Percentiles rank a stretch among this genome's conserved stretches.
phyloP scores from a whole-genome alignment of 768 basidiomycete species.

The Phaffia australis region DNA sequence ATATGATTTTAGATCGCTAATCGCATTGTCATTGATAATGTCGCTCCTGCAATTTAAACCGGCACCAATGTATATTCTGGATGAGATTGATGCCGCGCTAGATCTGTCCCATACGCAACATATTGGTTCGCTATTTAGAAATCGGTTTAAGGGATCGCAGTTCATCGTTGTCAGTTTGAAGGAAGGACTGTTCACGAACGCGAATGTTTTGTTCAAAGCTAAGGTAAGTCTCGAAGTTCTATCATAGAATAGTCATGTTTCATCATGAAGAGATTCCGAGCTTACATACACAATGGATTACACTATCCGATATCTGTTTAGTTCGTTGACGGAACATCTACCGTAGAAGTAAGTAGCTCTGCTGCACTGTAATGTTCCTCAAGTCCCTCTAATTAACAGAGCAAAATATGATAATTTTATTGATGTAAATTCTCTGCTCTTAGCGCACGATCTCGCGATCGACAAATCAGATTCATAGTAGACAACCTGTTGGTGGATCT shows the following conservation, averaged over 20 bases:
- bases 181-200: slow-evolving; percentile 94
- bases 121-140: slow-evolving; percentile 94
- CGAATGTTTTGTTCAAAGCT: slow-evolving; percentile 53
- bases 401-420: too few species aligned
- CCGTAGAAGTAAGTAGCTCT: slow-evolving; percentile 6
- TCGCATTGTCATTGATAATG: slow-evolving; percentile 96
- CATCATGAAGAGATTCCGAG: background rate
- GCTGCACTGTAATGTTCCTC: background rate
- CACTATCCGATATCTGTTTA: background rate
- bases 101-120: slow-evolving; percentile 87
- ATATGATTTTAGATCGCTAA: slow-evolving; percentile 59
- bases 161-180: slow-evolving; percentile 97
- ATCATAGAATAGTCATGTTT: background rate
- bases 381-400: background rate
- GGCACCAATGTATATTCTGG: slow-evolving; percentile 97
- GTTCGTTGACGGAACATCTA: slow-evolving; percentile 18
- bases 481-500: too few species aligned
- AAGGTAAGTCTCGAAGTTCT: slow-evolving; percentile 8
- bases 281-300: too few species aligned
- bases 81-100: slow-evolving; percentile 95
- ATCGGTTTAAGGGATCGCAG: slow-evolving; percentile 92
- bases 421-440: too few species aligned
- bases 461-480: too few species aligned
- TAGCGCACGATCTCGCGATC: too few species aligned
- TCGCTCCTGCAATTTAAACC: slow-evolving; percentile 98